Base-by-base conservation (phyloP, 768 basidiomycete genomes). In the Scleroderma citrinum region DNA sequence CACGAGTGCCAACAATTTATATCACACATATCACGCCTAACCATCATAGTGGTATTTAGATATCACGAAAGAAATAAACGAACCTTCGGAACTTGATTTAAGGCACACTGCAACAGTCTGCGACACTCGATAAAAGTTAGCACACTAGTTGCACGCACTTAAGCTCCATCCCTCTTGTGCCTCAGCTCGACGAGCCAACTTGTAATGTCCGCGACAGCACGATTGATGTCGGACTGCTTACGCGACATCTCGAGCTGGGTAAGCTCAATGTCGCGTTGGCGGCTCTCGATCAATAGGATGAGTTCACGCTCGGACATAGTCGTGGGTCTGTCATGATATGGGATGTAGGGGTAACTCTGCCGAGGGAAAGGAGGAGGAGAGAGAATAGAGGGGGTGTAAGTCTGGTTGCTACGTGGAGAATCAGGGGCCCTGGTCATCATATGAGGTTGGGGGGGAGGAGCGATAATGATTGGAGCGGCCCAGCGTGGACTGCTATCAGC, bases 141-240 rank as follows among this genome's bases (percentile, higher is more conserved):
- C n/a, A 13, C 34, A 14, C 12, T 5, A 5, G 5, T 13, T 13
- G 12, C 30, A n/a, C 12, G n/a, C 3, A 7, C 17, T 32, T 11
- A 31, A 1, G 21, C 10, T 16, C 17, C 43, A 30, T 31, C 30
- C 12, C 13, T 30, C 43, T 21, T 44, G 43, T 44, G 43, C 19
- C 43, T 44, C 30, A 44, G 43, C 30, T 44, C 43, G 12, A 32
- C 43, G 19, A 44, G 8, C 43, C 43, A 94, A 65, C 94, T 92
- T 1, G 93, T 92, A 65, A 93, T 95, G 57, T 93, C 91, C 62
- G 94, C 92, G 5, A 96, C 85, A 55, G 91, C 91, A 7, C 80
- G 81, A 65, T 94, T 95, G 91, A 96, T 96, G 57, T 96, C 93
- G 8, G 73, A 23, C 30, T 44, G 43, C 19, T 19, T 44, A 2